Base-by-base conservation (phyloP, 305 asterid species). In the Fraxinus sp. region DNA sequence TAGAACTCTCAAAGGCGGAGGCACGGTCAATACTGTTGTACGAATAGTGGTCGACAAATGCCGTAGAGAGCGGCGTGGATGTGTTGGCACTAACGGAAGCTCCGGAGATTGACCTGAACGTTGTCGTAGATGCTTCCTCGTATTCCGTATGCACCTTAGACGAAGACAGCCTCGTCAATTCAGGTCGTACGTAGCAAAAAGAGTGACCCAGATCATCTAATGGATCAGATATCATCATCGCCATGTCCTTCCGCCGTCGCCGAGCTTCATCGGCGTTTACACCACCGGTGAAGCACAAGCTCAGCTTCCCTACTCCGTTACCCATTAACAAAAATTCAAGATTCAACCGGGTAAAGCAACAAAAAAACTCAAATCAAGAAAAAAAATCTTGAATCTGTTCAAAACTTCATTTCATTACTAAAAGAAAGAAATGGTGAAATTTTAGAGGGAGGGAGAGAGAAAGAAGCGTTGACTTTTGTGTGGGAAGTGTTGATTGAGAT, bases 71-170 rank as follows among this genome's bases (percentile, higher is more conserved):
- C 10, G 98, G 98, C 18, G 99, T 95, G 1, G 98, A 94, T 28
- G 99, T 85, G 89, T 95, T 95, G 82, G 99, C 99, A 77, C 97
- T 93, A 37, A 95, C 97, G 80, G 99, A 88, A 49, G 98, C 98
- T 68, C 98, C 98, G 83, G 98, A 94, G 30, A 94, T 96, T 14
- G 94, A 87, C 84, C 78, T 82, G 77, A 92, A 91, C 80, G 93
- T 86, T 74, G 97, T 89, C 81, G 94, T 83, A 2, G 81, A 85
- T 26, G 86, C 85, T 55, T 88, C 88, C 3, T 89, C 91, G 77
- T 78, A 79, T 73, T 93, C 95, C 2, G 94, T 89, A 83, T 92
- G 89, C 78, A 93, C 93, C 78, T 92, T 92, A n/a, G 96, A 91
- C 37, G 93, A 86, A 1, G 97, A 86, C 0, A 86, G 81, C 11